Evolutionary conservation across 2,329 filamentous ascomycete genomes (phyloP), one percentile per base, ranked within the genome.

Genomic region (Beauveria brongniartii): DNA sequence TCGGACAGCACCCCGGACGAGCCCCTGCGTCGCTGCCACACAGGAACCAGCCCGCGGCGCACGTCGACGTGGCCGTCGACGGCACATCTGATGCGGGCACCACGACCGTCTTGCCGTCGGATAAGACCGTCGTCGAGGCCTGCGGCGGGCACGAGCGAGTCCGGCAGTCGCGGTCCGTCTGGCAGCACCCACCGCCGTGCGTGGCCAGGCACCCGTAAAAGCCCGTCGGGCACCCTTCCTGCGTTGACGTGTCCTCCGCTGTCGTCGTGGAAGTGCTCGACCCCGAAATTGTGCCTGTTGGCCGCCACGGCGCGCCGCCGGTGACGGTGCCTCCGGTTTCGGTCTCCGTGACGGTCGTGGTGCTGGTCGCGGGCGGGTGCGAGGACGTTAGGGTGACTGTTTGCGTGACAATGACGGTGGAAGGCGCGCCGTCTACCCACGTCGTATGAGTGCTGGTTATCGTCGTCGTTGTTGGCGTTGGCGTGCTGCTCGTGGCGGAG

Each of bases 201-300:
- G 86, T 86, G 2, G 93, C 93, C 2, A 87, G 84, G 73, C 93
- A 97, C 55, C 91, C 88, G 73, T 97, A 97, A 78, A 92, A 97
- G 2, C 92, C 92, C 0, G 88, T 92, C 0, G 93, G 93, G 67
- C 93, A 97, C 67, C 74, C 74, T 6, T 69, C 69, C 61, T 75
- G 74, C 12, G 73, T 74, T 43, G 44, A 44, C 20, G 50, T 46
- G 22, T 81, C 78, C 37, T 73, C 78, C 34, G 72, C 73, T 7
- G 70, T 66, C 5, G 73, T 74, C 61, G 69, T 66, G 61, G 70
- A n/a, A 9, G 22, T 51, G 53, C 67, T n/a, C 6, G 54, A 18
- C 64, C 47, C 68, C 61, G 51, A 67, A 64, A 50, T 75, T 56
- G 71, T 66, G 24, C 69, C 69, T 14, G 77, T 80, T 3, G 80